Conservation (phyloP, 2,329 filamentous ascomycete genomes). For the Decorospora gaudefroyi region DNA sequence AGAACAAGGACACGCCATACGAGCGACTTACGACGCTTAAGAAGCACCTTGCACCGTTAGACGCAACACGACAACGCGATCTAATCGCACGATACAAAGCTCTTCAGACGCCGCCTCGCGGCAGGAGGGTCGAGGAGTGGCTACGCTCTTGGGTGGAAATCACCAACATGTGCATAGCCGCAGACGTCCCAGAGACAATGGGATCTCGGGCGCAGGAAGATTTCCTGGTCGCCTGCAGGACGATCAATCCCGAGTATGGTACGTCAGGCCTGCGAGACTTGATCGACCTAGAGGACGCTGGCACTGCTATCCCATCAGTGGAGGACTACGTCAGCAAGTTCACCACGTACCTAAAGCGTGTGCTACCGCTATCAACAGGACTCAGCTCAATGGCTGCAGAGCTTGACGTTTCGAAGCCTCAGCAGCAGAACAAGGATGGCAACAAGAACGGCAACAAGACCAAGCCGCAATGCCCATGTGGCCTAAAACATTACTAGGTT, state of each 20-base stretch:
- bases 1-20: background rate
- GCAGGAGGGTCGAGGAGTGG: background rate
- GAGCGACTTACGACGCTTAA: background rate
- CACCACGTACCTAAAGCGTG: background rate
- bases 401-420: background rate
- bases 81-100: background rate
- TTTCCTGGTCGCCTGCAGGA: background rate
- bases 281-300: background rate
- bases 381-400: background rate
- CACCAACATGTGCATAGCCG: background rate
- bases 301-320: background rate
- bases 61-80: background rate
- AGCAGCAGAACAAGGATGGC: background rate
- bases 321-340: background rate
- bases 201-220: background rate
- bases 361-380: background rate
- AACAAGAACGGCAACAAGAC: background rate
- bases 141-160: constrained; percentile 1
- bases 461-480: background rate
- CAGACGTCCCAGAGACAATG: background rate
- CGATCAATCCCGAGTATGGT: background rate
- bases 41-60: background rate
- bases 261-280: background rate
- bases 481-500: background rate
- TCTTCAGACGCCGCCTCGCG: background rate